A percentile compares a stretch with the other conserved stretches of the same genome.
These are phyloP conservation scores for Pseudogymnoascus sp. DNA, from an alignment of 2,329 filamentous ascomycete genomes.

Conservation along the genomic window DNA sequence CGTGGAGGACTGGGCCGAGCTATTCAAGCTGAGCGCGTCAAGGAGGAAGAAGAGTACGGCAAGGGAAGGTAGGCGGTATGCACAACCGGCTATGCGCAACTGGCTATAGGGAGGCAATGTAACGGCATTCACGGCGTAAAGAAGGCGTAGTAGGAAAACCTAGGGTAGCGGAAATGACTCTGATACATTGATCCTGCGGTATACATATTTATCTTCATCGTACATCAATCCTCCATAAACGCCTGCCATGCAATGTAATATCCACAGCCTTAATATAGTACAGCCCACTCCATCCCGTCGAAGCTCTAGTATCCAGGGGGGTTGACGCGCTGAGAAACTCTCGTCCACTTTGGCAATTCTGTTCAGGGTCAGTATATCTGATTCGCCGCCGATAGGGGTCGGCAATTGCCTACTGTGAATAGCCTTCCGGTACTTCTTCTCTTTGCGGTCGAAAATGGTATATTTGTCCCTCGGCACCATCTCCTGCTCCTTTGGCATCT, in stretches of 20 bases:
- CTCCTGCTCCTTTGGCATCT: slow-evolving; percentile 93
- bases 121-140: slow-evolving; percentile 6
- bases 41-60: slow-evolving; percentile 53
- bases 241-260: slow-evolving; percentile 23
- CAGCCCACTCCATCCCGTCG: slow-evolving; percentile 11
- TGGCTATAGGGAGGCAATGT: not conserved
- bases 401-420: slow-evolving; percentile 75
- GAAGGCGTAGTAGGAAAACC: not conserved
- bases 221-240: slow-evolving; percentile 17
- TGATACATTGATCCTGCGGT: slow-evolving; percentile 4
- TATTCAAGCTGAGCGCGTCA: slow-evolving; percentile 55
- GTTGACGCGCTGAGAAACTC: slow-evolving; percentile 87
- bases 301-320: slow-evolving; percentile 75
- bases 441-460: slow-evolving; percentile 93
- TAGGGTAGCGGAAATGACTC: slow-evolving; percentile 7
- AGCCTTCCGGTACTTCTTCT: slow-evolving; percentile 90
- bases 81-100: not conserved
- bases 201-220: slow-evolving; percentile 7
- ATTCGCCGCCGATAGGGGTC: slow-evolving; percentile 3
- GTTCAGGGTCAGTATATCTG: slow-evolving; percentile 16
- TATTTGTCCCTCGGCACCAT: slow-evolving; percentile 98
- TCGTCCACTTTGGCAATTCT: slow-evolving; percentile 90
- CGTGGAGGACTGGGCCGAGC: slow-evolving; percentile 82
- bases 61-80: slow-evolving; percentile 40
- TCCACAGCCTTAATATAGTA: slow-evolving; percentile 21